phyloP scores from a whole-genome alignment of 1,284 basidiomycete genomes.

The Apiotrichum sp. region DNA sequence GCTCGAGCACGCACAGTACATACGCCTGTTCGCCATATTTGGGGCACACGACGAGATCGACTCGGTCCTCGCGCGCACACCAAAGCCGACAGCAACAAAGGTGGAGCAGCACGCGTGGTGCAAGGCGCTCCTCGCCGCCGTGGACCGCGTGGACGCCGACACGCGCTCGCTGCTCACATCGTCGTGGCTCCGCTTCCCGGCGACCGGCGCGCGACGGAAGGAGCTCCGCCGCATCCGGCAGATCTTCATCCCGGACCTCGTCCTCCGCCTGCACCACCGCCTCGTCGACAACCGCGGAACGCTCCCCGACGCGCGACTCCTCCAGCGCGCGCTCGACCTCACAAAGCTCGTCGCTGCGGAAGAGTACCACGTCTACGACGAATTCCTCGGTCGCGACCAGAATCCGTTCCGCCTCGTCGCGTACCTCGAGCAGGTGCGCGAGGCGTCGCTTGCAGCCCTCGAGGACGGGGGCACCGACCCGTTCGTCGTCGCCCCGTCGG shows the following conservation, averaged over 20 bases:
- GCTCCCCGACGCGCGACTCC: conserved; percentile 60
- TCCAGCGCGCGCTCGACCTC: conserved; percentile 70
- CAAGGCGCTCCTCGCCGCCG: conserved; percentile 7
- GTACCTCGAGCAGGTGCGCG: conserved; percentile 65
- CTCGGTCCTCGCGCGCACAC: conserved; percentile 25
- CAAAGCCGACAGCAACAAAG: conserved; percentile 32
- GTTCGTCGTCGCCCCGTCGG: conserved; percentile 50
- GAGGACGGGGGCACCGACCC: conserved; percentile 67
- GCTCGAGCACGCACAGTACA: conserved; percentile 31
- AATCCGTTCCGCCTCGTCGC: conserved; percentile 53
- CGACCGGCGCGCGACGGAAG: conserved; percentile 55
- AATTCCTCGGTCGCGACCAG: conserved; percentile 62
- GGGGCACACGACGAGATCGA: conserved; percentile 31
- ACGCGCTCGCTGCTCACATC: conserved; percentile 48
- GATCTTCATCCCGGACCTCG: conserved; percentile 84
- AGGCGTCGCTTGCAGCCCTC: conserved; percentile 62
- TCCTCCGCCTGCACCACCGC: conserved; percentile 73
- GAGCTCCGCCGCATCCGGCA: conserved; percentile 77
- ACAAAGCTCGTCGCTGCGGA: conserved; percentile 84
- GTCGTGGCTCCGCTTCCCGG: conserved; percentile 50
- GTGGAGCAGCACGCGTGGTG: conserved; percentile 34
- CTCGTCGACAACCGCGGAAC: conserved; percentile 61
- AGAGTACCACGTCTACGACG: conserved; percentile 76
- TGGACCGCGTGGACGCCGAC: conserved; percentile 45
- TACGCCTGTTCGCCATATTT: conserved; percentile 33